These are phyloP conservation scores for Naganishia randhawae DNA, from an alignment of 768 basidiomycete species.

Conservation along the genomic window DNA sequence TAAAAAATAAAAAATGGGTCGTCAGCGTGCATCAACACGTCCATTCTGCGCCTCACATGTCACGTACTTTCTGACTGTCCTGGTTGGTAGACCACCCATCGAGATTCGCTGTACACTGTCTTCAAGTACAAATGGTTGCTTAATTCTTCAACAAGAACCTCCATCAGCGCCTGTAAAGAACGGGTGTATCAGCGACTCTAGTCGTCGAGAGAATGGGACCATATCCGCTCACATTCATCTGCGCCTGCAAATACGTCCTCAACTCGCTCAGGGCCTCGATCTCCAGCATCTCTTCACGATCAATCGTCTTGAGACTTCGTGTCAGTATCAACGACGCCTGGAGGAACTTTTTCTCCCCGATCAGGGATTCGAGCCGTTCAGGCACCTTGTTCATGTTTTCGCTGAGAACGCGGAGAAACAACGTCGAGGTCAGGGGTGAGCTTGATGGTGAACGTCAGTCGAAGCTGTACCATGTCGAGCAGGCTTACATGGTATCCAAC, in stretches of 20 bases:
- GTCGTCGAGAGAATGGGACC: not conserved
- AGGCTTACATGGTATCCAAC: conserved; percentile 83
- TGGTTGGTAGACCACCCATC: conserved; percentile 79
- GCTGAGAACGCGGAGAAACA: conserved; percentile 52
- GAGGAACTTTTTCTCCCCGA: conserved; percentile 88
- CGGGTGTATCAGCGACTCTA: not conserved
- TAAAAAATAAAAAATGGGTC: too few species aligned
- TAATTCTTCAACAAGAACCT: conserved; percentile 90
- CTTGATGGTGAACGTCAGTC: not conserved
- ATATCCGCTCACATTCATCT: conserved; percentile 70
- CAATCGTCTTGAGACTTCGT: conserved; percentile 81
- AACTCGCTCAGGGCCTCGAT: conserved; percentile 92
- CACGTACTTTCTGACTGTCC: conserved; percentile 74
- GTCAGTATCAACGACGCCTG: conserved; percentile 84
- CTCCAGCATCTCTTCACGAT: conserved; percentile 86
- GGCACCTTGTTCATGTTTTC: conserved; percentile 87
- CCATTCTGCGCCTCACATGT: not conserved
- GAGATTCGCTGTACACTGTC: conserved; percentile 88
- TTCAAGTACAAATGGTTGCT: conserved; percentile 97
- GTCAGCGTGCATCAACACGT: not conserved
- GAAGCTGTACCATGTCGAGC: too few species aligned
- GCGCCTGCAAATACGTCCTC: conserved; percentile 72
- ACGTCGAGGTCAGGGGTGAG: not conserved
- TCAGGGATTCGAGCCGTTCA: conserved; percentile 84
- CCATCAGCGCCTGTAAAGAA: conserved; percentile 67